Base-by-base conservation (phyloP, 179 eudicot genomes). In the Beta lomatogona region DNA sequence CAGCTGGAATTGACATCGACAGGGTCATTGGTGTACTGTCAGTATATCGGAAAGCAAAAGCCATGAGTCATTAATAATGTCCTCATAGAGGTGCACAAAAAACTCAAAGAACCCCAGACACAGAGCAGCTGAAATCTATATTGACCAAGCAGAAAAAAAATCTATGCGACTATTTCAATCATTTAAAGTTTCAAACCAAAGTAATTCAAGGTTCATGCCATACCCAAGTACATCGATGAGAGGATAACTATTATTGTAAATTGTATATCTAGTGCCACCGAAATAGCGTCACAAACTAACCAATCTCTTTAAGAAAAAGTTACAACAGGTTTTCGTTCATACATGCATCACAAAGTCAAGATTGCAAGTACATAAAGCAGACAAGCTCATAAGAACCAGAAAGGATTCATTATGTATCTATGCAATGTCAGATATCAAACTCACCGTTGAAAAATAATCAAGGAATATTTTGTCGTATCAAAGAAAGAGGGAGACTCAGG, bases 11-110 rank as follows among this genome's bases (percentile, higher is more conserved):
- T 67, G 91, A 92, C 90, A 91, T 93, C 44, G 97, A 93, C 82
- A 97, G 80, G n/a, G 97, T 94, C 82, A 85, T 91, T 1, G 98
- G 99, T 14, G 99, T 97, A 66, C 99, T 97, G 94, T 87, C 85
- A 81, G 59, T n/a, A 82, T 57, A 54, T 5, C 53, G 77, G 18
- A 66, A 81, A 81, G 13, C 46, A 57, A 72, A 55, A 50, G 21
- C 59, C 50, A 71, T 10, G 44, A 67, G 71, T 82, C 44, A 81
- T 44, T 58, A 14, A 36, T 53, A 53, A 57, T 41, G 9, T 25
- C 41, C 68, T 79, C 14, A 54, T 19, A 45, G 25, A 68, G 22
- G 58, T 58, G 21, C 31, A 16, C 67, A 25, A 59, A 12, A 36
- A 11, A 74, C 52, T 28, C 7, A 9, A 19, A 9, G 6, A 52